Conservation (phyloP, 2,329 filamentous ascomycete species). For the Zarea fungicola region DNA sequence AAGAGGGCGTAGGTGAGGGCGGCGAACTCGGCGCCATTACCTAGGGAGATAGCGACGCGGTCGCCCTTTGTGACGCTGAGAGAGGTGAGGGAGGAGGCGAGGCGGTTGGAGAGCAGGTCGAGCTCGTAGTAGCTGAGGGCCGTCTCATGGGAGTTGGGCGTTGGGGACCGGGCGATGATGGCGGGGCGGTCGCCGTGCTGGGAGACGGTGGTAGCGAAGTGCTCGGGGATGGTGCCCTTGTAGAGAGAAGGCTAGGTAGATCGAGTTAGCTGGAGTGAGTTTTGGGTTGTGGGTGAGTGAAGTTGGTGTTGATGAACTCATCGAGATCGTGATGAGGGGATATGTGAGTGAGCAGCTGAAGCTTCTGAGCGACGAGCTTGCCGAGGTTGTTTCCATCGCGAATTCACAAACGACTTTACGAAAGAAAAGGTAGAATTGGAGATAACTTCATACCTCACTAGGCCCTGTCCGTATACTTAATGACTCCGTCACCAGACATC, state of each 20-base stretch:
- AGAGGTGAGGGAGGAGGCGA: conserved; percentile 65
- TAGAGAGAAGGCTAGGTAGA: conserved; percentile 57
- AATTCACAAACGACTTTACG: background rate
- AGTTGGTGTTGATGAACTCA: background rate
- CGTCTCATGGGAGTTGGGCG: conserved; percentile 50
- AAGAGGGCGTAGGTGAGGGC: conserved; percentile 84
- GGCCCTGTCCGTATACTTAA: conserved; percentile 17
- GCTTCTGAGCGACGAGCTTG: background rate
- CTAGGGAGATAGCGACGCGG: conserved; percentile 78
- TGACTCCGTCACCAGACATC: conserved; percentile 10
- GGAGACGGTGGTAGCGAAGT: conserved; percentile 63
- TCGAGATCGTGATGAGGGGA: background rate
- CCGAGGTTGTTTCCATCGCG: too few relatives aligned
- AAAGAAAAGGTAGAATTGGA: background rate
- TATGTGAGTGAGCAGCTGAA: background rate
- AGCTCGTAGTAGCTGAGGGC: conserved; percentile 69
- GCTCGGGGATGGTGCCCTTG: conserved; percentile 62
- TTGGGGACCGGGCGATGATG: conserved; percentile 45
- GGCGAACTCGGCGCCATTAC: conserved; percentile 80
- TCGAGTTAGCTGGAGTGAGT: background rate
- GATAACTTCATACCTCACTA: conserved; percentile 9
- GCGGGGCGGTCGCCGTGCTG: conserved; percentile 59
- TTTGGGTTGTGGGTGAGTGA: background rate
- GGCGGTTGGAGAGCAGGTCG: conserved; percentile 67
- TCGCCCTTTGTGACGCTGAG: conserved; percentile 76